phyloP scores from a whole-genome alignment of 192 early-diverging fungal species.

The Rhizophagus clarus region DNA sequence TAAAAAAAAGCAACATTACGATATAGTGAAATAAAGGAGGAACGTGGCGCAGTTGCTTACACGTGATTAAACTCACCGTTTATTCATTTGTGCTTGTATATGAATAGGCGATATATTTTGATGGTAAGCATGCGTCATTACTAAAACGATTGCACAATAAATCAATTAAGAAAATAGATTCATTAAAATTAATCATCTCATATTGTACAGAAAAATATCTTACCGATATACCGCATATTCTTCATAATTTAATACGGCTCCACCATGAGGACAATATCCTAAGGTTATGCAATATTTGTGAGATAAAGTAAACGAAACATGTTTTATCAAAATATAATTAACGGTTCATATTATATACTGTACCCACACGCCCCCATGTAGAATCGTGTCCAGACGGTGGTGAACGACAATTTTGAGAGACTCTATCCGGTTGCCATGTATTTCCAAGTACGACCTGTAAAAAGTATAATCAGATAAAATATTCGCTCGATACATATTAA shows the following conservation, averaged over 20 bases:
- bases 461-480: neutral
- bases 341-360: neutral
- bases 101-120: constrained; percentile 7
- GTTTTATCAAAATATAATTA: neutral
- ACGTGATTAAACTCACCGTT: neutral
- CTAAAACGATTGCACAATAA: neutral
- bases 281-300: neutral
- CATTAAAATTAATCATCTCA: neutral
- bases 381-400: constrained; percentile 7
- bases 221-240: constrained; percentile 25
- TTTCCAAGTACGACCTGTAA: constrained; percentile 13
- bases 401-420: neutral
- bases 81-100: constrained; percentile 15
- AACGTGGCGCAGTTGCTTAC: too few species aligned
- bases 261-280: constrained; percentile 15
- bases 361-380: constrained; percentile 27
- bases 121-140: constrained; percentile 15
- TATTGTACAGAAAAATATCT: neutral
- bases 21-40: too few species aligned
- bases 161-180: neutral
- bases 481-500: too few species aligned
- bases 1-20: too few species aligned
- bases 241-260: neutral
- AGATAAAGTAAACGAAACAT: neutral
- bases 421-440: constrained; percentile 2